Evolutionary conservation across 257 asterid genomes (phyloP).

Genomic region (Anisodus acutangulus): DNA sequence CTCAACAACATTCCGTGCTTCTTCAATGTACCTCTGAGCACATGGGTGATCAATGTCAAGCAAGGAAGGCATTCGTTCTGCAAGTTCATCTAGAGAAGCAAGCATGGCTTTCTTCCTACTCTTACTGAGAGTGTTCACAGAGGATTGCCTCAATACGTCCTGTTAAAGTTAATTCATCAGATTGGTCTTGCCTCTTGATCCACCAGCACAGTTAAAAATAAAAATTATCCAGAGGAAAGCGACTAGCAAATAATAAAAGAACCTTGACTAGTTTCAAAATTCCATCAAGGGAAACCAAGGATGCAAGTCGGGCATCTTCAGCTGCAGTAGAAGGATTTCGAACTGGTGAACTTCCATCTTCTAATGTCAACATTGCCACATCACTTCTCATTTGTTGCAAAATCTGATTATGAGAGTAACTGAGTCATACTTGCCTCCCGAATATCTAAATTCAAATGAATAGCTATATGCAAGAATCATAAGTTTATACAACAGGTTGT

Average conservation of each 20-base stretch:
- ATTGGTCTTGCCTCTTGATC: conserved; percentile 32
- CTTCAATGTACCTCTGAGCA: conserved; percentile 81
- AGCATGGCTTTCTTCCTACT: conserved; percentile 83
- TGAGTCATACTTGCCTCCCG: conserved; percentile 1
- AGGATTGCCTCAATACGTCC: conserved; percentile 82
- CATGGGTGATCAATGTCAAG: conserved; percentile 96
- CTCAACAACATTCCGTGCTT: conserved; percentile 82
- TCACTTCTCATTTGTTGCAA: conserved; percentile 93
- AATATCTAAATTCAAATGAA: conserved; percentile 18
- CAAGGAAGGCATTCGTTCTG: conserved; percentile 88
- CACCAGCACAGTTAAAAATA: conserved; percentile 24
- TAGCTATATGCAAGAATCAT: conserved; percentile 18
- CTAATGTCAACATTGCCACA: conserved; percentile 68
- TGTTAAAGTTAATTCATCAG: conserved; percentile 42
- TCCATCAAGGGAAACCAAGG: conserved; percentile 89
- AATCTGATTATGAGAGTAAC: conserved; percentile 54
- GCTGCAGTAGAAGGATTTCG: conserved; percentile 93
- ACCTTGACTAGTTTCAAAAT: conserved; percentile 94
- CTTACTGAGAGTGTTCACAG: conserved; percentile 66
- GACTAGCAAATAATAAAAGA: conserved; percentile 33
- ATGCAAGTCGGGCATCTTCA: conserved; percentile 97
- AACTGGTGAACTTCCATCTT: conserved; percentile 75
- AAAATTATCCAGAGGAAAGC: conserved; percentile 7
- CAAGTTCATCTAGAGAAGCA: conserved; percentile 77
- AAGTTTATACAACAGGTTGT: neutral